These are phyloP conservation scores for Blastomyces silverae DNA, from an alignment of 2,329 filamentous ascomycete genomes.

Conservation along the genomic window DNA sequence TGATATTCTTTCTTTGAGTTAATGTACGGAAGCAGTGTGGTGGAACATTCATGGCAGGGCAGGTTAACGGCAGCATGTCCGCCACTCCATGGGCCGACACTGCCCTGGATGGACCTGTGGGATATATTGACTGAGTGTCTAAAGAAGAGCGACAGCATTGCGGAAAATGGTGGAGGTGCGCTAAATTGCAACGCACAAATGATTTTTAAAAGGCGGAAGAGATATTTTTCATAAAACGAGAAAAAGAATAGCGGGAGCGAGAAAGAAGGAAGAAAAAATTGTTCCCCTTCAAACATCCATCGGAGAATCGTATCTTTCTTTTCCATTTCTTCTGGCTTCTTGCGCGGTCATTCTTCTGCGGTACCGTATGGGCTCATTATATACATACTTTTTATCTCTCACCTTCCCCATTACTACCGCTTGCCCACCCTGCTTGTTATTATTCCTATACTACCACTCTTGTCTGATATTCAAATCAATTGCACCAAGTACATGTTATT, in stretches of 20 bases:
- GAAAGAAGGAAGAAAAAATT: not conserved
- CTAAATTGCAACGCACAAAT: not conserved
- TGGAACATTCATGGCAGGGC: not conserved
- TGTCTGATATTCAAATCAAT: not conserved
- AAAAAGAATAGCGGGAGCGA: not conserved
- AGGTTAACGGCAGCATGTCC: not conserved
- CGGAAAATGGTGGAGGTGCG: not conserved
- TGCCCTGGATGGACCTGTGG: not conserved
- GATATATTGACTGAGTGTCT: slow-evolving; percentile 3
- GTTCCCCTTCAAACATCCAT: not conserved
- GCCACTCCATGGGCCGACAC: not conserved
- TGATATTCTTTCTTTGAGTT: not conserved
- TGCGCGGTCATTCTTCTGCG: not conserved
- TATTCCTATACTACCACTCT: slow-evolving; percentile 1
- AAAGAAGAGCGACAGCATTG: not conserved
- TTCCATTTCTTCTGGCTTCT: not conserved
- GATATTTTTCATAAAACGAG: not conserved
- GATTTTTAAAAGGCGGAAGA: not conserved
- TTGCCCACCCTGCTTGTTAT: not conserved
- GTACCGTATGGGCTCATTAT: not conserved
- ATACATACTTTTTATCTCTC: slow-evolving; percentile 4
- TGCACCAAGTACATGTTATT: slow-evolving; percentile 5
- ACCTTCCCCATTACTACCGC: not conserved
- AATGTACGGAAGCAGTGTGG: not conserved
- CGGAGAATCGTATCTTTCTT: not conserved